A percentile compares a stretch with the other conserved stretches of the same genome.
Conservation (phyloP, 108 stramenopile species). For the Fragilaria radians region DNA sequence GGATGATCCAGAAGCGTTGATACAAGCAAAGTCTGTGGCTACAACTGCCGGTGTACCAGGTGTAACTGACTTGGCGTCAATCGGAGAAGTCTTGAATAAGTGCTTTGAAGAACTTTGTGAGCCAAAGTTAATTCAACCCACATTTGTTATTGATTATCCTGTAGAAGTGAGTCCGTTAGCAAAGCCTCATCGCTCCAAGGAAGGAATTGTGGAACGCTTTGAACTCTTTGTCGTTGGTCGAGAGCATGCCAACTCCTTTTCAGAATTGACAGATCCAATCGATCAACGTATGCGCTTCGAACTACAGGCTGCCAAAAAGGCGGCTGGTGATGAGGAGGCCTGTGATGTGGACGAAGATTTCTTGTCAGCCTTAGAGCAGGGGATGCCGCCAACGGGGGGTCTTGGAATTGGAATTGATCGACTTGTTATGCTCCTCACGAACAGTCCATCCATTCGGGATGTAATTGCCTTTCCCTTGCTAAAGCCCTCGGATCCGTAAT, state of each 20-base stretch:
- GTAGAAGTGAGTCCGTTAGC: slow-evolving; percentile 96
- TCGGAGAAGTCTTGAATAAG: slow-evolving; percentile 89
- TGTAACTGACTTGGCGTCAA: slow-evolving; percentile 48
- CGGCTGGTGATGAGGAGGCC: slow-evolving; percentile 95
- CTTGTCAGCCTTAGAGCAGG: slow-evolving; percentile 90
- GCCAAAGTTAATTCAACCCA: slow-evolving; percentile 93
- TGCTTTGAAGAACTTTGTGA: slow-evolving; percentile 98
- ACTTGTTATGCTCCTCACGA: slow-evolving; percentile 95
- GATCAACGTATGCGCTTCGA: slow-evolving; percentile 95
- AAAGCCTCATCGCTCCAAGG: slow-evolving; percentile 91
- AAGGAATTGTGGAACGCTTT: slow-evolving; percentile 92
- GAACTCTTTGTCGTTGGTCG: slow-evolving; percentile 95
- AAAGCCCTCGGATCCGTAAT: slow-evolving; percentile 29
- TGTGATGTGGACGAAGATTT: slow-evolving; percentile 98
- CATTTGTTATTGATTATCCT: slow-evolving; percentile 97
- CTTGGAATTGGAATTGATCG: slow-evolving; percentile 99
- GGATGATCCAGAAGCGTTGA: slow-evolving; percentile 55
- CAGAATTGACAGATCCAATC: slow-evolving; percentile 96
- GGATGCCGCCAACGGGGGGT: slow-evolving; percentile 99
- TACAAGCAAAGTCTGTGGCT: slow-evolving; percentile 69
- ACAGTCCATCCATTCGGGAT: slow-evolving; percentile 94
- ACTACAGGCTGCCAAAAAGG: slow-evolving; percentile 91
- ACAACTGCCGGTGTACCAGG: slow-evolving; percentile 63
- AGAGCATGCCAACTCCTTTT: slow-evolving; percentile 96
- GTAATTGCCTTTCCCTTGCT: slow-evolving; percentile 97